A percentile compares a stretch with the other conserved stretches of the same genome.
Conservation (phyloP, 176 grass and related monocot species). For the Carex littledalei region DNA sequence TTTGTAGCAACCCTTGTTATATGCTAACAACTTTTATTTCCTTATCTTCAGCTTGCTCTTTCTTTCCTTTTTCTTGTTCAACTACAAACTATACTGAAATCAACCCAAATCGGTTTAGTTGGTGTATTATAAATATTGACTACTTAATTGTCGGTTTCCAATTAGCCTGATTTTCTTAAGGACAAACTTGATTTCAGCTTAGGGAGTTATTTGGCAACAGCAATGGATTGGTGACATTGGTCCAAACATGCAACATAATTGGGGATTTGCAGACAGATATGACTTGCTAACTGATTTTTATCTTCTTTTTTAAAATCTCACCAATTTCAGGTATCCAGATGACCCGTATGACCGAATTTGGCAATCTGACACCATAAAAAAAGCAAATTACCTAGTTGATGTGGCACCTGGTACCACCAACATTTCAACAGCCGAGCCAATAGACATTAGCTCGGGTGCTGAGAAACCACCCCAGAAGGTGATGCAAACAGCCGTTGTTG, state of each 20-base stretch:
- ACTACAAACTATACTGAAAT: background rate
- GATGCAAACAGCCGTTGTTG: conserved; percentile 80
- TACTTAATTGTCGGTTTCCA: background rate
- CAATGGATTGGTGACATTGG: background rate
- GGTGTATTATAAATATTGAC: background rate
- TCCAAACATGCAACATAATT: background rate
- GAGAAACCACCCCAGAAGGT: conserved; percentile 81
- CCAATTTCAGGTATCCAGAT: conserved; percentile 60
- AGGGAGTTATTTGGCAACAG: background rate
- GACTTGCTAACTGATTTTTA: background rate
- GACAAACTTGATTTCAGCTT: background rate
- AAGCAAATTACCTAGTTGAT: conserved; percentile 82
- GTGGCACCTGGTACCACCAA: conserved; percentile 62
- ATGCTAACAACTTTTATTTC: background rate
- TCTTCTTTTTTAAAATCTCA: background rate
- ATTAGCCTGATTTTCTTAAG: background rate
- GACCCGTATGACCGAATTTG: conserved; percentile 89
- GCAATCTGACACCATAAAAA: conserved; percentile 73
- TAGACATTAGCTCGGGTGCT: conserved; percentile 31
- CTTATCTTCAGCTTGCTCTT: background rate
- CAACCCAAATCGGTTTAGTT: background rate
- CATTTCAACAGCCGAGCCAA: conserved; percentile 54
- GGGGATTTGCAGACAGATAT: background rate
- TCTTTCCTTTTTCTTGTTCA: background rate
- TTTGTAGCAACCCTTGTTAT: background rate